These are phyloP conservation scores for Dendrobium catenatum DNA, from an alignment of 106 monocot species.

Conservation along the genomic window DNA sequence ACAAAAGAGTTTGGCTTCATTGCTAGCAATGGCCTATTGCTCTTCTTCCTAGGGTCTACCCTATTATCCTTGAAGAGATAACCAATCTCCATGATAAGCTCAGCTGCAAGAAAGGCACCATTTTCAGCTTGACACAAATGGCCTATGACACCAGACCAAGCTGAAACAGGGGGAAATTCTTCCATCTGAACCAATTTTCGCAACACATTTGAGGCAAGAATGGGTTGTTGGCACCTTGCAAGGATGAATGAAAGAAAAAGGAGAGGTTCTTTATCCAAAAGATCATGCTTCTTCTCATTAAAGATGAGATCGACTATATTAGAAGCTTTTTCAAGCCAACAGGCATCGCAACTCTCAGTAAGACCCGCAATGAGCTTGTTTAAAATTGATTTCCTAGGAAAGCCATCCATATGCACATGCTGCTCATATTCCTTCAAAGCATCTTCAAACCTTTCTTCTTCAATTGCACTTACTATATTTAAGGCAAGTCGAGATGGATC, in stretches of 20 bases:
- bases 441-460: slow-evolving; percentile 43
- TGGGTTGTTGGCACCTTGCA: slow-evolving; percentile 43
- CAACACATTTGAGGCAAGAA: slow-evolving; percentile 60
- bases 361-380: slow-evolving; percentile 51
- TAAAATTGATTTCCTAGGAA: slow-evolving; percentile 62
- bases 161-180: slow-evolving; percentile 50
- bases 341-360: slow-evolving; percentile 54
- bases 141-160: slow-evolving; percentile 59
- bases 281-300: slow-evolving; percentile 34
- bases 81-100: slow-evolving; percentile 71
- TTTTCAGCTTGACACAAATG: slow-evolving; percentile 57
- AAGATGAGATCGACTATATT: slow-evolving; percentile 39
- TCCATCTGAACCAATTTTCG: slow-evolving; percentile 60
- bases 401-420: slow-evolving; percentile 53
- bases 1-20: slow-evolving; percentile 11
- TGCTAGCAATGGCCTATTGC: slow-evolving; percentile 38
- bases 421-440: slow-evolving; percentile 78
- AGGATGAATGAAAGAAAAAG: slow-evolving; percentile 68
- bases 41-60: slow-evolving; percentile 71
- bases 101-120: slow-evolving; percentile 69
- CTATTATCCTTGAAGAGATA: slow-evolving; percentile 74
- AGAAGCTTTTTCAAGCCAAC: slow-evolving; percentile 63
- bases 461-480: slow-evolving; percentile 43
- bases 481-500: slow-evolving; percentile 31
- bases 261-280: slow-evolving; percentile 65